Percentiles rank a stretch among this genome's conserved stretches.
phyloP scores from a whole-genome alignment of 208 protist species.

The Porcisia deanei region DNA sequence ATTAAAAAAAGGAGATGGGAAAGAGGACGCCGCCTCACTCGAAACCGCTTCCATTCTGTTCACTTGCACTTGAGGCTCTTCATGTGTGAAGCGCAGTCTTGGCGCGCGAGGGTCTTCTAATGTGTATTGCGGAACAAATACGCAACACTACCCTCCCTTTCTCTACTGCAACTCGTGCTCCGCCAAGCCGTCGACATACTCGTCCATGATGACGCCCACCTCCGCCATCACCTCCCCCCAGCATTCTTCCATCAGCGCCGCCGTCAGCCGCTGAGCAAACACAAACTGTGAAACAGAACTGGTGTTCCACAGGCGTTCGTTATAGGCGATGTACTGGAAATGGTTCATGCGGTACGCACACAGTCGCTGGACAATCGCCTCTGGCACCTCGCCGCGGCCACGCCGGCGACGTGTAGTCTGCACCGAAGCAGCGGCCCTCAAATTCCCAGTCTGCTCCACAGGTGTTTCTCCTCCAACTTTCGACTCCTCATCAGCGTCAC shows the following conservation, averaged over 20 bases:
- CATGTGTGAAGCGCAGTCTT: too few relatives aligned
- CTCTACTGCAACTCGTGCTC: conserved; percentile 82
- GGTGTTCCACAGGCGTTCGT: conserved; percentile 85
- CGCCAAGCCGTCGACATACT: conserved; percentile 83
- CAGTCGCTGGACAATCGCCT: conserved; percentile 69
- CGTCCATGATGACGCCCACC: conserved; percentile 78
- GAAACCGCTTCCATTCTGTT: too few relatives aligned
- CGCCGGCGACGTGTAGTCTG: conserved; percentile 8
- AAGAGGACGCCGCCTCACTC: too few relatives aligned
- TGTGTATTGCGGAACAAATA: background rate
- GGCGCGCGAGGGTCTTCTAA: too few relatives aligned
- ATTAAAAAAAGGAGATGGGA: too few relatives aligned
- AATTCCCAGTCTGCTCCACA: background rate
- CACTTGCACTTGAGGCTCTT: too few relatives aligned
- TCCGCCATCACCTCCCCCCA: conserved; percentile 78
- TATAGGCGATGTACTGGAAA: conserved; percentile 83
- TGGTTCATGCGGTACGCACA: conserved; percentile 63
- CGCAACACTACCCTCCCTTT: too few relatives aligned
- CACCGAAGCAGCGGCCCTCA: too few relatives aligned
- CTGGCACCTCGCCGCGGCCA: conserved; percentile 55
- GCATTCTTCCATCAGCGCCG: conserved; percentile 69
- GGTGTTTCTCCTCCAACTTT: background rate
- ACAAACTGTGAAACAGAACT: conserved; percentile 79
- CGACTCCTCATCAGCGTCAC: background rate
- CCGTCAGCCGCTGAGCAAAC: conserved; percentile 83